phyloP scores from a whole-genome alignment of 495 filamentous ascomycete species.

The Aspergillus avenaceus region DNA sequence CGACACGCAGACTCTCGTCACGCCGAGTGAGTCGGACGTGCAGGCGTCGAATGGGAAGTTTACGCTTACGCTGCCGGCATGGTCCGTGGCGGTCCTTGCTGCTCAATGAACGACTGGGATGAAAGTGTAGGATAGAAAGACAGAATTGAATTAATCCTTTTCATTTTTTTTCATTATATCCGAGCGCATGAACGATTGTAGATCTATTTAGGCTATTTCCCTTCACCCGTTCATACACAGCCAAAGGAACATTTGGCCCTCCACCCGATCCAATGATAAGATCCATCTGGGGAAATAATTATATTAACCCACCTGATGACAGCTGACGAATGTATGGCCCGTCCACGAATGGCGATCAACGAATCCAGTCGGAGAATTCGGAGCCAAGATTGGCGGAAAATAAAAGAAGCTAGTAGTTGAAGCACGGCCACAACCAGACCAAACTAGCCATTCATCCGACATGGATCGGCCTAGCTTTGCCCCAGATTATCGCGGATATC shows the following conservation, averaged over 20 bases:
- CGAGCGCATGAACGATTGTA: too few species aligned
- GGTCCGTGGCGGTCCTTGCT: slow-evolving; percentile 10
- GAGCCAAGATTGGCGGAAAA: background rate
- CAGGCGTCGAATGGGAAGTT: slow-evolving; percentile 4
- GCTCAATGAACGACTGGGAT: background rate
- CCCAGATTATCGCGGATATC: background rate
- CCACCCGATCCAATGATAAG: too few species aligned
- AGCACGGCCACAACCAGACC: background rate
- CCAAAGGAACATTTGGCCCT: too few species aligned
- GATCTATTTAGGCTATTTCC: background rate
- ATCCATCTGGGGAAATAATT: too few species aligned
- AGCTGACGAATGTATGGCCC: too few species aligned
- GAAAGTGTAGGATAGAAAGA: background rate
- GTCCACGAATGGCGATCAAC: too few species aligned
- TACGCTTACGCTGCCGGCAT: slow-evolving; percentile 7
- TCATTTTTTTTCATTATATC: too few species aligned
- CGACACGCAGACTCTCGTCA: slow-evolving; percentile 13
- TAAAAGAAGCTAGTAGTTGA: background rate
- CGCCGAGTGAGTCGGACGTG: slow-evolving; percentile 7
- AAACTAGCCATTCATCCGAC: background rate
- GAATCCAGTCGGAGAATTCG: too few species aligned
- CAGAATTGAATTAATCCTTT: too few species aligned
- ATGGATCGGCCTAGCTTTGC: background rate
- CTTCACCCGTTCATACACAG: background rate
- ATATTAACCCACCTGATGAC: too few species aligned